Evolutionary conservation across 2,329 filamentous ascomycete species (phyloP).

Genomic region (Thielaviopsis populi): DNA sequence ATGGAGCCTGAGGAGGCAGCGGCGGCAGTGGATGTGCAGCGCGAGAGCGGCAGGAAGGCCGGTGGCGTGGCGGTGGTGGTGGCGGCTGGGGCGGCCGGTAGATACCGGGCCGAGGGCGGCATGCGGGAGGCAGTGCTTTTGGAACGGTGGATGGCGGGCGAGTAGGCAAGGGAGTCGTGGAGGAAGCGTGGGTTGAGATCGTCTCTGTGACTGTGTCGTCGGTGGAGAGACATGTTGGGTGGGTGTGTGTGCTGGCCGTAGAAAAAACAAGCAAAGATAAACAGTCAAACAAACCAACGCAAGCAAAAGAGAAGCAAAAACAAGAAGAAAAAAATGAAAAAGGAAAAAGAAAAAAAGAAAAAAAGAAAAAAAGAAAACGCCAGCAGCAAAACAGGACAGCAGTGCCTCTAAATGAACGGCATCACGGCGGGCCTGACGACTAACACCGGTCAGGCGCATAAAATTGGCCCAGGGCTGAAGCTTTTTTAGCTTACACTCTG

Average conservation of each 20-base stretch:
- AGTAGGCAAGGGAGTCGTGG: background rate
- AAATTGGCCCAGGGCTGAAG: constrained; percentile 1
- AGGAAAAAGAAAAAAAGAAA: background rate
- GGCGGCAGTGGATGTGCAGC: background rate
- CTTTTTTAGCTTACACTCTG: constrained; percentile 3
- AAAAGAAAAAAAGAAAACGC: background rate
- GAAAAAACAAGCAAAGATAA: background rate
- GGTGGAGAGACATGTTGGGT: background rate
- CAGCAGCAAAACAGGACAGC: background rate
- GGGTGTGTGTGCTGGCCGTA: background rate
- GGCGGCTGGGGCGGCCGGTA: background rate
- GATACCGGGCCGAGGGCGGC: background rate
- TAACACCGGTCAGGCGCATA: background rate
- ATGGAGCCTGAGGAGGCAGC: constrained; percentile 1
- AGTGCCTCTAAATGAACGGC: background rate
- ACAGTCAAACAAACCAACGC: too few species aligned
- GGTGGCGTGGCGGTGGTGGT: background rate
- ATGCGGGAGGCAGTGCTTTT: background rate
- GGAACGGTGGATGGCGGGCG: background rate
- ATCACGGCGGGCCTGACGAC: background rate
- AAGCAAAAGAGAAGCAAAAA: background rate
- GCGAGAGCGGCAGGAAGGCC: constrained; percentile 6
- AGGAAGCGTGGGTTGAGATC: background rate
- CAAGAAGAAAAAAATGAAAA: background rate
- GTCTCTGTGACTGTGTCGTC: background rate